phyloP scores from a whole-genome alignment of 2,329 filamentous ascomycete species.

The Neopestalotiopsis sp. region DNA sequence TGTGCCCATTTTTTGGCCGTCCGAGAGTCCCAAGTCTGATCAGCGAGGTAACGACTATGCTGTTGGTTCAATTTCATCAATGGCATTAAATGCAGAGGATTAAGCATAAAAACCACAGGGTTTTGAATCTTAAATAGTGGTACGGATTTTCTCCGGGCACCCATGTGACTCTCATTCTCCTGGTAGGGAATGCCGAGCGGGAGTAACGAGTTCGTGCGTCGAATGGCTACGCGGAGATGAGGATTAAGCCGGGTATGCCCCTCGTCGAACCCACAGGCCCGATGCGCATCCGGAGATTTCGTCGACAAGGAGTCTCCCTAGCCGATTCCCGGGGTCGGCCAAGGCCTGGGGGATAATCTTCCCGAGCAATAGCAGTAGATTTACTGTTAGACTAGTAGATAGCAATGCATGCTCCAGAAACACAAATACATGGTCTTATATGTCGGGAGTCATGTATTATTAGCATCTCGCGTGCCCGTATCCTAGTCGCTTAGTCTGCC shows the following conservation, averaged over 20 bases:
- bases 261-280: not conserved
- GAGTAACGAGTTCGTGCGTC: not conserved
- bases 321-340: not conserved
- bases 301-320: not conserved
- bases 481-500: too few species aligned
- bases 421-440: too few species aligned
- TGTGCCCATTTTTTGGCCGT: too few species aligned
- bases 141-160: not conserved
- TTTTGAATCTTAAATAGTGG: not conserved
- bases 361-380: not conserved
- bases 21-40: not conserved
- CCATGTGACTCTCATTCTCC: not conserved
- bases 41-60: too few species aligned
- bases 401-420: not conserved
- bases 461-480: too few species aligned
- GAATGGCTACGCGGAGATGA: not conserved
- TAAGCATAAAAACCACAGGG: not conserved
- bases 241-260: conserved; percentile 4
- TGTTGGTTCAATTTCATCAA: not conserved
- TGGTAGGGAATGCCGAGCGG: not conserved
- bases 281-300: not conserved
- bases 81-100: not conserved
- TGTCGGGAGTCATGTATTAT: too few species aligned
- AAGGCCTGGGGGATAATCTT: not conserved
- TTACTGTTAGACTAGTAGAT: not conserved